Evolutionary conservation across 768 basidiomycete species (phyloP), one percentile per base, ranked within the genome.

Genomic region (Leccinellum albellum): DNA sequence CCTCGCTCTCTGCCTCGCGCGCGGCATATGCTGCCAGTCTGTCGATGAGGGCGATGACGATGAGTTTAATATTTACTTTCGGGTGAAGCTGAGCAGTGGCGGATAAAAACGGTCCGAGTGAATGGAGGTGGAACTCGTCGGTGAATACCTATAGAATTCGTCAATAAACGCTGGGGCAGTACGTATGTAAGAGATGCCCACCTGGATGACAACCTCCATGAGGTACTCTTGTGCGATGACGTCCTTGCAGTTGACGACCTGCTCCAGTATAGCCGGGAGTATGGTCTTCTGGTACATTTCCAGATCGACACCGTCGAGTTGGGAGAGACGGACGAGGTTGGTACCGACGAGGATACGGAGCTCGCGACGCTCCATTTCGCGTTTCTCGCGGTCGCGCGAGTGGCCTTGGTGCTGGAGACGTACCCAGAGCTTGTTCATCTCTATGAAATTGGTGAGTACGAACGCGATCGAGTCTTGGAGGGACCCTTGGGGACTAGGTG

Each of bases 391-490:
- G 71, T 99, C 97, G 48, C 94, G 84, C 1, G 94, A 97, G 67
- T 98, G 95, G 0, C 96, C 97, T 67, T 96, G 92, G 67, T 99
- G 97, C 72, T 98, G 97, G 12, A 98, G 80, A 40, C 97, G 91
- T 3, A 99, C 96, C 97, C 97, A 98, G 23, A 98, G 86, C 71
- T 98, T 99, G 82, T 98, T 98, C 96, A 98, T 99, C 70, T 99
- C 97, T 70, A 99, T 93, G 67, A 99, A 98, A 73, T 98, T 98
- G 58, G 94, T 98, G 57, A 99, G 81, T 40, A 98, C 94, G 70
- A 98, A 98, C 3, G 85, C 84, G 60, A 92, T 96, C 1, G 95
- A 98, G 73, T 99, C 97, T 74, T 94, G 88, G 2, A 99, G 79
- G 69, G 94, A 91, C 49, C 96, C 97, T 49, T 77, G 72, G 15